Evolutionary conservation across 371 early-diverging fungal species (phyloP).

Genomic region (Rhizopus arrhizus): DNA sequence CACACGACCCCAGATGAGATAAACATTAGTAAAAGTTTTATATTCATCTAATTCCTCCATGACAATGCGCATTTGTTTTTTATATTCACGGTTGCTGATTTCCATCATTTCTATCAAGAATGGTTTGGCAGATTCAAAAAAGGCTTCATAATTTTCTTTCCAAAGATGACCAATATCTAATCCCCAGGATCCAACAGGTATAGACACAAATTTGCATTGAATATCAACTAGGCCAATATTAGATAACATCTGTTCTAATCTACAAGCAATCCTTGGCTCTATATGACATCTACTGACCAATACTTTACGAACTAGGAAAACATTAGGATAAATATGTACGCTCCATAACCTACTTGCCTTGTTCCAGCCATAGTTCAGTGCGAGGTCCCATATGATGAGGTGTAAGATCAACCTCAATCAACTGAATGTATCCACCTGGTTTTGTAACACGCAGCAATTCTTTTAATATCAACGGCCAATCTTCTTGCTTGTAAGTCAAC

Average conservation of each 20-base stretch:
- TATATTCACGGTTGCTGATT: constrained; percentile 6
- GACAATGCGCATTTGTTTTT: neutral
- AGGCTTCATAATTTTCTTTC: constrained; percentile 18
- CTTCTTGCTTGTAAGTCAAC: constrained; percentile 11
- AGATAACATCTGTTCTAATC: constrained; percentile 12
- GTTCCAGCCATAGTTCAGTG: constrained; percentile 19
- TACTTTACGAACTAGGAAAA: constrained; percentile 6
- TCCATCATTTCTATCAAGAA: constrained; percentile 12
- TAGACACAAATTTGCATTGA: constrained; percentile 19
- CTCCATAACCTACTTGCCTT: constrained; percentile 1
- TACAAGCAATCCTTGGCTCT: constrained; percentile 15
- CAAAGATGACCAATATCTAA: constrained; percentile 27
- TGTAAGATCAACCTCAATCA: constrained; percentile 23
- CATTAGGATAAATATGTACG: neutral
- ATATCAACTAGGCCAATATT: constrained; percentile 19
- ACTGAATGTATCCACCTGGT: constrained; percentile 32
- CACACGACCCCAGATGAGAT: constrained; percentile 17
- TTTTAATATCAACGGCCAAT: constrained; percentile 16
- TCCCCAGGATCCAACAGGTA: constrained; percentile 30
- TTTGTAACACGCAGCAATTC: constrained; percentile 22
- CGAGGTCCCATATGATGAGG: constrained; percentile 17
- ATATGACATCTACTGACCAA: constrained; percentile 3
- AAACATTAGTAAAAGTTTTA: constrained; percentile 22
- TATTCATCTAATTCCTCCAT: constrained; percentile 10
- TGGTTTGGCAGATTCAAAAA: constrained; percentile 14